These are phyloP conservation scores for Leucogyrophana mollusca DNA, from an alignment of 768 basidiomycete species.

Conservation along the genomic window DNA sequence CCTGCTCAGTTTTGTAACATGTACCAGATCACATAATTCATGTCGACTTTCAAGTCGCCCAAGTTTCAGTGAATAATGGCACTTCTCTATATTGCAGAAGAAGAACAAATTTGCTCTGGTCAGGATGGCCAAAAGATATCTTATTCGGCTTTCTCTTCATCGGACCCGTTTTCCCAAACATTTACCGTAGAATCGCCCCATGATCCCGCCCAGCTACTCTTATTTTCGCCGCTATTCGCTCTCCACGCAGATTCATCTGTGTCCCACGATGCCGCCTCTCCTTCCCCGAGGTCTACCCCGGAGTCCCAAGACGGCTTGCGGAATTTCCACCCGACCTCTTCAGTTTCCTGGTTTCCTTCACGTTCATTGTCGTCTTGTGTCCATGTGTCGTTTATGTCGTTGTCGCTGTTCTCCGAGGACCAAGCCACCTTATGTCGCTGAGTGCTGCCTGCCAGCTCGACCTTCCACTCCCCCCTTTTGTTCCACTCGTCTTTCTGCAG, in stretches of 20 bases:
- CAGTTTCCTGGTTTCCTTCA: slow-evolving; percentile 16
- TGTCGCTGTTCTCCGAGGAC: neutral
- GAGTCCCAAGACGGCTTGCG: slow-evolving; percentile 26
- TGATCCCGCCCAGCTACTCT: no score
- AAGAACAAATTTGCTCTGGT: no score
- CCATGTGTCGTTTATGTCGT: neutral
- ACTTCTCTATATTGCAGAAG: no score
- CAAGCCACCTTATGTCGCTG: slow-evolving; percentile 10
- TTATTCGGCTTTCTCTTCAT: no score
- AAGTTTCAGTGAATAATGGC: no score
- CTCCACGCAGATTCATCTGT: neutral
- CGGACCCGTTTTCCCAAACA: neutral
- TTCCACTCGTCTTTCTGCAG: slow-evolving; percentile 17
- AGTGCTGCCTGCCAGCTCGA: slow-evolving; percentile 23
- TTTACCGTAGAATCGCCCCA: neutral
- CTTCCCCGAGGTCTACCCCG: slow-evolving; percentile 9
- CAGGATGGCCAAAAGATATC: no score
- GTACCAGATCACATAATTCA: slow-evolving; percentile 20
- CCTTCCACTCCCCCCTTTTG: slow-evolving; percentile 26
- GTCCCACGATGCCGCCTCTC: neutral
- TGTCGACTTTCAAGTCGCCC: no score
- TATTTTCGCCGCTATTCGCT: neutral
- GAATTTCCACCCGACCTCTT: slow-evolving; percentile 15
- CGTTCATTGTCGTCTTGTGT: slow-evolving; percentile 11
- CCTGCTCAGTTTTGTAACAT: slow-evolving; percentile 13